Evolutionary conservation across 2,329 filamentous ascomycete genomes (phyloP).

Genomic region (Aureobasidium subglaciale): DNA sequence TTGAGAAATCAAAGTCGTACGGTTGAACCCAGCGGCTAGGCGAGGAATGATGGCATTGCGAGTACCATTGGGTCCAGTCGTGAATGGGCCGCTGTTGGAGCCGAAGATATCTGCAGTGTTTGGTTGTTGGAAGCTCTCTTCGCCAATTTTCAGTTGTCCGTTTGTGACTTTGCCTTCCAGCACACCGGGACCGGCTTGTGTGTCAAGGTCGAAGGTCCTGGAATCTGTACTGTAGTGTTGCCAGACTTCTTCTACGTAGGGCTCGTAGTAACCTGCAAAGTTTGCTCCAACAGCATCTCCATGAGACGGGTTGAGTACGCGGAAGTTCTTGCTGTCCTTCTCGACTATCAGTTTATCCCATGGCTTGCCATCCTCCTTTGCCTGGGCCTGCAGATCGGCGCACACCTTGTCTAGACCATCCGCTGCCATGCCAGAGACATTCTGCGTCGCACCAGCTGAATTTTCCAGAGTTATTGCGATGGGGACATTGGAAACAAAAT

Average conservation of each 20-base stretch:
- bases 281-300: slow-evolving; percentile 40
- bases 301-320: slow-evolving; percentile 41
- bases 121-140: slow-evolving; percentile 50
- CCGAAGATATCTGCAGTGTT: slow-evolving; percentile 59
- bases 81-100: slow-evolving; percentile 60
- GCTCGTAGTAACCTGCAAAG: slow-evolving; percentile 49
- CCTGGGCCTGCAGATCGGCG: slow-evolving; percentile 48
- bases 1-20: slow-evolving; percentile 56
- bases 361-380: slow-evolving; percentile 47
- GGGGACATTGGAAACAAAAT: slow-evolving; percentile 34
- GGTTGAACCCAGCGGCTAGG: slow-evolving; percentile 70
- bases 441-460: slow-evolving; percentile 32
- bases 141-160: slow-evolving; percentile 38
- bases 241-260: slow-evolving; percentile 49
- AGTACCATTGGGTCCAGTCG: slow-evolving; percentile 35
- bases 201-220: slow-evolving; percentile 48
- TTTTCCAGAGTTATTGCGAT: slow-evolving; percentile 34
- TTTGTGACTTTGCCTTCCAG: slow-evolving; percentile 44
- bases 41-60: slow-evolving; percentile 61
- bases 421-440: slow-evolving; percentile 53
- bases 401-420: slow-evolving; percentile 54
- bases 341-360: slow-evolving; percentile 57
- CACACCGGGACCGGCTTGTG: slow-evolving; percentile 53
- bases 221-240: slow-evolving; percentile 32
- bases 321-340: slow-evolving; percentile 32